phyloP scores from a whole-genome alignment of 805 yeast species.

The Metschnikowia colocasiae region DNA sequence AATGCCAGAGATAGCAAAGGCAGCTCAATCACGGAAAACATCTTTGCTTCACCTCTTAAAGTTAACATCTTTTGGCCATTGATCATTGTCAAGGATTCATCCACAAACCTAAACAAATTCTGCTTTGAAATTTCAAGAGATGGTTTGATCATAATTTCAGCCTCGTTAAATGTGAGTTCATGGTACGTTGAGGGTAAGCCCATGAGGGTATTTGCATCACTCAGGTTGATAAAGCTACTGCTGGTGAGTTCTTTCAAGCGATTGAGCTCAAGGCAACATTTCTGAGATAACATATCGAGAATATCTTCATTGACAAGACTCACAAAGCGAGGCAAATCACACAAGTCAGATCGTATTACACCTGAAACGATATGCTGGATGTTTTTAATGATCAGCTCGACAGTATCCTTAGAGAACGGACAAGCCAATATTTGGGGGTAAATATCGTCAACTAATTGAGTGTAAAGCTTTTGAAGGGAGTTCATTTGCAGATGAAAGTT shows the following conservation, averaged over 20 bases:
- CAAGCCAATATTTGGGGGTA: conserved; percentile 8
- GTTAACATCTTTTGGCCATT: conserved; percentile 15
- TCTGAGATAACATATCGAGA: background rate
- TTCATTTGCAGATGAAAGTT: conserved; percentile 15
- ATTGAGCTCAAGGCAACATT: conserved; percentile 1
- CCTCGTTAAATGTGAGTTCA: conserved; percentile 33
- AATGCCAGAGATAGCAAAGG: background rate
- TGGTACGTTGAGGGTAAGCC: conserved; percentile 24
- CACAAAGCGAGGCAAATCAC: conserved; percentile 19
- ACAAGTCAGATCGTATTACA: conserved; percentile 16
- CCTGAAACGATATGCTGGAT: conserved; percentile 9
- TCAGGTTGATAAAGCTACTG: background rate
- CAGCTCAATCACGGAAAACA: background rate
- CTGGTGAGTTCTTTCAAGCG: background rate
- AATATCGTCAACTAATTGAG: conserved; percentile 3
- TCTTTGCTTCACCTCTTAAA: background rate
- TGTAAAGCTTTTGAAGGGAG: conserved; percentile 5
- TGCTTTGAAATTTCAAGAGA: conserved; percentile 36
- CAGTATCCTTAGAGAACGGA: conserved; percentile 1
- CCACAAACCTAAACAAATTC: conserved; percentile 21
- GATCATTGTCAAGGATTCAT: conserved; percentile 16
- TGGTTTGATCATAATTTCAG: conserved; percentile 38
- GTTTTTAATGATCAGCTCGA: background rate
- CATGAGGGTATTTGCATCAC: background rate
- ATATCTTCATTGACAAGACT: conserved; percentile 25